phyloP scores from a whole-genome alignment of 305 asterid genomes.

The Ilex paraguariensis region DNA sequence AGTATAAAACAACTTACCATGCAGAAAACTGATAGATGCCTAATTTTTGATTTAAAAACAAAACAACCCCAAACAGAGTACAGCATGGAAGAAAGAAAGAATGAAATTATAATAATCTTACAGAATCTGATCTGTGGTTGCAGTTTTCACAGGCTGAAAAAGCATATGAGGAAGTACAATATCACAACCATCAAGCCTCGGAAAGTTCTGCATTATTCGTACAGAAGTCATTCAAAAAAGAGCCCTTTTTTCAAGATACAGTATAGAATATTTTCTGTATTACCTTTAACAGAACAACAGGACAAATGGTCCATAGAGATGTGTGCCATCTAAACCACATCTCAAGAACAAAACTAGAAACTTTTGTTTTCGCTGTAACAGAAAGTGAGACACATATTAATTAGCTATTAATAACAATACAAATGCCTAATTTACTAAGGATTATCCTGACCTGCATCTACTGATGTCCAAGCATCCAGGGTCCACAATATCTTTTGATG shows the following conservation, averaged over 20 bases:
- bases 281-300: conserved; percentile 45
- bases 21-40: no score
- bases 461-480: conserved; percentile 62
- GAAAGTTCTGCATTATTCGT: conserved; percentile 25
- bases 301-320: conserved; percentile 63
- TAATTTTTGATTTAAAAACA: neutral
- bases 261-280: neutral
- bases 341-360: conserved; percentile 61
- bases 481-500: conserved; percentile 83
- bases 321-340: conserved; percentile 95
- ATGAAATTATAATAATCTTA: conserved; percentile 16
- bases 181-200: conserved; percentile 30
- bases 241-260: no score
- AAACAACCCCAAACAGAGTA: neutral
- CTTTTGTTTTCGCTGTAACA: conserved; percentile 41
- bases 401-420: conserved; percentile 11
- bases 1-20: no score
- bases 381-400: conserved; percentile 14
- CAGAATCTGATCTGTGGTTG: conserved; percentile 52
- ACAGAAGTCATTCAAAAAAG: no score
- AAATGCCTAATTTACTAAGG: conserved; percentile 15
- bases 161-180: conserved; percentile 55
- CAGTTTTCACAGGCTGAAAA: conserved; percentile 56
- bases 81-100: neutral
- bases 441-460: conserved; percentile 37